phyloP scores from a whole-genome alignment of 768 basidiomycete species.

The Asterophora lycoperdoides region DNA sequence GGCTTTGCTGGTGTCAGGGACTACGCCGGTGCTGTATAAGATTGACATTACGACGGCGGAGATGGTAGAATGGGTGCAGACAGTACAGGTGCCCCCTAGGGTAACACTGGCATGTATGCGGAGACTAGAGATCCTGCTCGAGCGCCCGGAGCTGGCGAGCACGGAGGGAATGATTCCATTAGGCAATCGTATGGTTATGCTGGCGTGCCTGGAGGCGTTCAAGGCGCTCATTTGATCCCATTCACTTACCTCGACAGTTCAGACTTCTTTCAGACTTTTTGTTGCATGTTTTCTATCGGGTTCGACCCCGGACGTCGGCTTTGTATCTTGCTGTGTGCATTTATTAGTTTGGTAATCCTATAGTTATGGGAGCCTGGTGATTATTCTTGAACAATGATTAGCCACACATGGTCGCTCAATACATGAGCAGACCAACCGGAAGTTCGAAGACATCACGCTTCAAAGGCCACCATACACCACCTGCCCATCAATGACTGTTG shows the following conservation, averaged over 20 bases:
- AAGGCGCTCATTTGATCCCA: conserved; percentile 14
- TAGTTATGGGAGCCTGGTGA: no score
- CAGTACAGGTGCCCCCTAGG: conserved; percentile 10
- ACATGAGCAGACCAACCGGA: no score
- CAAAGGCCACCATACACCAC: not conserved
- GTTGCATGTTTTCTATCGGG: conserved; percentile 13
- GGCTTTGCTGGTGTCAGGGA: not conserved
- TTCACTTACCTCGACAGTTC: not conserved
- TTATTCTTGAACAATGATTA: no score
- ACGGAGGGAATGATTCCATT: conserved; percentile 12
- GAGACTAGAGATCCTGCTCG: conserved; percentile 6
- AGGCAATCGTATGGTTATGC: conserved; percentile 11
- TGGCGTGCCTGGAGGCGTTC: conserved; percentile 16
- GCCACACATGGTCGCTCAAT: no score
- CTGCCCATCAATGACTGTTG: conserved; percentile 64
- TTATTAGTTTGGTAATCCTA: no score
- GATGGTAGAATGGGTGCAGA: conserved; percentile 18
- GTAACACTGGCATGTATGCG: conserved; percentile 13
- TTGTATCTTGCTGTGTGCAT: no score
- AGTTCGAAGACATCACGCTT: not conserved
- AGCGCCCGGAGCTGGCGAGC: not conserved
- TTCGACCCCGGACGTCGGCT: no score
- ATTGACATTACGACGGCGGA: conserved; percentile 13
- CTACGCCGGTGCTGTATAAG: conserved; percentile 16
- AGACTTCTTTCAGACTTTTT: no score